A percentile compares a stretch with the other conserved stretches of the same genome.
Evolutionary conservation across 169 alveolate genomes (phyloP).

Genomic region (Plasmodium falciparum): DNA sequence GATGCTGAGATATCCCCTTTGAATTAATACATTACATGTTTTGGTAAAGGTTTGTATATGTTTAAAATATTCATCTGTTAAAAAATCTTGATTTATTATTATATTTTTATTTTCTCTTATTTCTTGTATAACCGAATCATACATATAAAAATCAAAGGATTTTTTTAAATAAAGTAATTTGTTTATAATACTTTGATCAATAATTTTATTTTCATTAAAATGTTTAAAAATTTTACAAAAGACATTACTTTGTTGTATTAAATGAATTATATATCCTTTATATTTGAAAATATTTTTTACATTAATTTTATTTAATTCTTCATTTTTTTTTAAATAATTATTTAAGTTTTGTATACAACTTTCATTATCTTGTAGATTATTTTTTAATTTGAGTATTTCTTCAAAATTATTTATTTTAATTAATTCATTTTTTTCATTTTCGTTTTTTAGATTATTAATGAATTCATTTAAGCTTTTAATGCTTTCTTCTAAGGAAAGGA

Average conservation of each 20-base stretch:
- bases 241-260: slow-evolving; percentile 18
- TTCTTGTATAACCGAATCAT: slow-evolving; percentile 19
- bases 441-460: slow-evolving; percentile 29
- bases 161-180: slow-evolving; percentile 13
- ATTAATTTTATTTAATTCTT: slow-evolving; percentile 19
- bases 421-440: slow-evolving; percentile 32
- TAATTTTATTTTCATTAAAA: background rate
- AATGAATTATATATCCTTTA: slow-evolving; percentile 28
- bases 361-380: slow-evolving; percentile 23
- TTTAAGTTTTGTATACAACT: slow-evolving; percentile 10
- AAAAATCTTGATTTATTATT: background rate
- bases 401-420: slow-evolving; percentile 15
- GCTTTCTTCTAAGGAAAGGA: slow-evolving; percentile 16
- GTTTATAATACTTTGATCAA: slow-evolving; percentile 8
- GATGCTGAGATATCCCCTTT: background rate
- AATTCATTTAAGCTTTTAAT: slow-evolving; percentile 27
- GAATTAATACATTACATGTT: slow-evolving; percentile 10
- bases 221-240: slow-evolving; percentile 44
- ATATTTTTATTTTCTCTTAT: background rate
- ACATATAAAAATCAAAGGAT: background rate
- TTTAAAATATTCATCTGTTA: slow-evolving; percentile 14
- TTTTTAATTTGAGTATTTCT: slow-evolving; percentile 23
- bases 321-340: slow-evolving; percentile 28
- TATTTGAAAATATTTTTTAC: slow-evolving; percentile 11
- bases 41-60: slow-evolving; percentile 12